phyloP scores from a whole-genome alignment of 1,284 basidiomycete genomes.

The Cryptococcus sp. region DNA sequence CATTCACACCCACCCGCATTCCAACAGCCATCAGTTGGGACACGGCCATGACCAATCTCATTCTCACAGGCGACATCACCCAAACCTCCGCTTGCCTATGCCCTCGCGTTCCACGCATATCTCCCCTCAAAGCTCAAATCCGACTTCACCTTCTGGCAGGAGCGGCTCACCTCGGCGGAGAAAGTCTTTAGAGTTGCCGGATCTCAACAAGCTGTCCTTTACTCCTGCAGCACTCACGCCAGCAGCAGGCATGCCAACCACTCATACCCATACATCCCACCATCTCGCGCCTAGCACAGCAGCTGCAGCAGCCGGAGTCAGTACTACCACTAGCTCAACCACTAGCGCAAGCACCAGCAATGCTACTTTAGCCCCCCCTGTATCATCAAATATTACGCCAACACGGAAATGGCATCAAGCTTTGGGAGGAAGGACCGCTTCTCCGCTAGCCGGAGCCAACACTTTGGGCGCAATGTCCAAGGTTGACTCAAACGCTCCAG shows the following conservation, averaged over 20 bases:
- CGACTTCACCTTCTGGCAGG: conserved; percentile 44
- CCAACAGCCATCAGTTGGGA: not conserved
- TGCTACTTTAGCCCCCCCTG: not conserved
- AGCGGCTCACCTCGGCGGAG: conserved; percentile 44
- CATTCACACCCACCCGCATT: conserved; percentile 1
- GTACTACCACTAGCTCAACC: not conserved
- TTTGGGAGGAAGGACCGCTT: conserved; percentile 27
- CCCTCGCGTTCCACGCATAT: conserved; percentile 37
- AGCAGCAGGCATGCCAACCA: conserved; percentile 43
- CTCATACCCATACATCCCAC: conserved; percentile 44
- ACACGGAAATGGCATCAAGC: conserved; percentile 35
- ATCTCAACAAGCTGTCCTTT: conserved; percentile 51
- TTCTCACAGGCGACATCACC: conserved; percentile 11
- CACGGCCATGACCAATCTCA: conserved; percentile 6
- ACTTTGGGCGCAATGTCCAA: conserved; percentile 36
- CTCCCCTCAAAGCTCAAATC: conserved; percentile 42
- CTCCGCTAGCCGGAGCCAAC: conserved; percentile 28
- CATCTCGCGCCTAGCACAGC: conserved; percentile 26
- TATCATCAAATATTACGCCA: not conserved
- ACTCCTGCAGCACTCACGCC: conserved; percentile 34
- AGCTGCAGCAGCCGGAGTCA: not conserved
- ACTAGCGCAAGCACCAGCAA: conserved; percentile 6
- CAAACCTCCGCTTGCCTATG: conserved; percentile 48
- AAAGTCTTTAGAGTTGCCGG: conserved; percentile 52
- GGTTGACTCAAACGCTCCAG: conserved; percentile 18